Percentiles rank a stretch among this genome's conserved stretches.
These are phyloP conservation scores for Fusarium miscanthi DNA, from an alignment of 2,329 filamentous ascomycete genomes.

Conservation along the genomic window DNA sequence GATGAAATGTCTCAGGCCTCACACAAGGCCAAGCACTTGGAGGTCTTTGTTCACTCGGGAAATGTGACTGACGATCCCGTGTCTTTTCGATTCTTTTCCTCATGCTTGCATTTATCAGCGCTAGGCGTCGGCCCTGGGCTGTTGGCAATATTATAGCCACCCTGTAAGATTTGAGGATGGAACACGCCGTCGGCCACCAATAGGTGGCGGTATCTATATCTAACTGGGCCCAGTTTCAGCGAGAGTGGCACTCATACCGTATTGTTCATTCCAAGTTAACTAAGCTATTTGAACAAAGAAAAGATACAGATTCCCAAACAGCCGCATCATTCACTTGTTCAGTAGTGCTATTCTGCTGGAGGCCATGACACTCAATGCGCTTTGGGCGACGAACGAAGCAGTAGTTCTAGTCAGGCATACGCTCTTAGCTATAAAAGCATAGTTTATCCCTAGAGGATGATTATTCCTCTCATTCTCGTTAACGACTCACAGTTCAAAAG, in stretches of 20 bases:
- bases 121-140: too few species aligned
- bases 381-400: rapidly evolving
- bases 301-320: rapidly evolving
- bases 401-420: rapidly evolving
- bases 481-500: rapidly evolving
- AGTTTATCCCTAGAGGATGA: rapidly evolving
- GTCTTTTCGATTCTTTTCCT: too few species aligned
- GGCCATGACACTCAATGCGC: rapidly evolving
- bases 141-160: too few species aligned
- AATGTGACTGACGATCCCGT: too few species aligned
- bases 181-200: too few species aligned
- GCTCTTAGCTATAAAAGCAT: background rate
- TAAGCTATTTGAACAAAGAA: rapidly evolving
- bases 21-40: too few species aligned
- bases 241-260: rapidly evolving
- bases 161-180: too few species aligned
- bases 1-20: too few species aligned
- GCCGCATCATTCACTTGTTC: background rate
- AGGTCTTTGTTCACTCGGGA: too few species aligned
- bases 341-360: background rate
- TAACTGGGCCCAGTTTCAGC: too few species aligned
- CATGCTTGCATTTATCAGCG: too few species aligned
- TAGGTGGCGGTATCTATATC: too few species aligned
- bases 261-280: background rate
- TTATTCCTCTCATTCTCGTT: rapidly evolving